Conservation (phyloP, 768 basidiomycete species). For the Pisolithus tinctorius region DNA sequence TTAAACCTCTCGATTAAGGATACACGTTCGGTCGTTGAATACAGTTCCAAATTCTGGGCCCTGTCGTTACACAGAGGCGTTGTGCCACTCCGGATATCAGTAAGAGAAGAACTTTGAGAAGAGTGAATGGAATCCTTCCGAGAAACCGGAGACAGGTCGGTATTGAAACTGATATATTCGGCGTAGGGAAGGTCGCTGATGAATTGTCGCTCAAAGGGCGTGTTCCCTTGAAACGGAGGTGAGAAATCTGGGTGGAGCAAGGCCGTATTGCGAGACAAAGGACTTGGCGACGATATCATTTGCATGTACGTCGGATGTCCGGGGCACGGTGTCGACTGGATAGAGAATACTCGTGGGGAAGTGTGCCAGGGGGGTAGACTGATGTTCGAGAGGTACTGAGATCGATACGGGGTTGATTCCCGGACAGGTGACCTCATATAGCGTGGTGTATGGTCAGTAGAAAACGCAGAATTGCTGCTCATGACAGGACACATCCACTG, state of each 20-base stretch:
- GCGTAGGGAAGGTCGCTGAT: conserved; percentile 10
- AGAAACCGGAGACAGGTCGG: conserved; percentile 19
- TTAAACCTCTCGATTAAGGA: conserved; percentile 24
- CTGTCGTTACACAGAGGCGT: not conserved
- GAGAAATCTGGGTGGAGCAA: conserved; percentile 20
- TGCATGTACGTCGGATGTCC: conserved; percentile 3
- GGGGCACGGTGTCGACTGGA: conserved; percentile 10
- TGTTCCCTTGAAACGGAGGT: conserved; percentile 20
- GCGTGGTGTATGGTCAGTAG: not conserved
- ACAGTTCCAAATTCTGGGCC: conserved; percentile 4
- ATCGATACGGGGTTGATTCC: not conserved
- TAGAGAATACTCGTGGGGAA: conserved; percentile 5
- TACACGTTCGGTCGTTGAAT: conserved; percentile 8
- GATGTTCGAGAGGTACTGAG: not conserved
- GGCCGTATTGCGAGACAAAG: conserved; percentile 15
- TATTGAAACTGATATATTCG: conserved; percentile 10
- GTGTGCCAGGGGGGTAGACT: conserved; percentile 1
- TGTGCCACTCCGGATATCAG: not conserved
- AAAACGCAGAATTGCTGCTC: not conserved
- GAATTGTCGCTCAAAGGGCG: conserved; percentile 27
- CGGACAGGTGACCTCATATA: not conserved
- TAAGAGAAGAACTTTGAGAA: conserved; percentile 4
- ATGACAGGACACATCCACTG: not conserved
- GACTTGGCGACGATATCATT: conserved; percentile 19
- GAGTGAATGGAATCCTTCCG: conserved; percentile 4